A percentile compares a stretch with the other conserved stretches of the same genome.
Conservation (phyloP, 2,329 filamentous ascomycete species). For the Aspergillus novofumigatus region DNA sequence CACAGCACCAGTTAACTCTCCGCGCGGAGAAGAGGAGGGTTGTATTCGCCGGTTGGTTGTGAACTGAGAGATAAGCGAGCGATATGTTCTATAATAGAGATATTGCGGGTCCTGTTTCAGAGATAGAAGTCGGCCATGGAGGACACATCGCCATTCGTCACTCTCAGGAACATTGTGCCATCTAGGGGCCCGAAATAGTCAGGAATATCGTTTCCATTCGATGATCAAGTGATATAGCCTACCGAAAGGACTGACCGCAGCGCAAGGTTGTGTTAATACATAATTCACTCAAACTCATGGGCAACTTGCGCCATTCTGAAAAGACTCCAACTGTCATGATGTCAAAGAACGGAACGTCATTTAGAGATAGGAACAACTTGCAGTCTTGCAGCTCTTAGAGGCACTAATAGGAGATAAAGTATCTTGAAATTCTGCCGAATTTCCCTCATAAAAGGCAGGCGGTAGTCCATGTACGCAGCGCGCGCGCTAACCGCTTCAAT, state of each 20-base stretch:
- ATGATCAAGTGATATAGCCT: constrained; percentile 10
- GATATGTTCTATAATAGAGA: constrained; percentile 75
- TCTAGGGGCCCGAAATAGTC: constrained; percentile 41
- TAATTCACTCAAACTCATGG: constrained; percentile 75
- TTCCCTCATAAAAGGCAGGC: constrained; percentile 15
- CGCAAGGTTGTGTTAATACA: constrained; percentile 92
- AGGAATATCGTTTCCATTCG: neutral
- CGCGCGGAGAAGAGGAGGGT: constrained; percentile 6
- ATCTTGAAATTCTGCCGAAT: constrained; percentile 20
- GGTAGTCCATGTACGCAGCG: constrained; percentile 19
- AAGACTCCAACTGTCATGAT: constrained; percentile 45
- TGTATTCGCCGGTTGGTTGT: constrained; percentile 18
- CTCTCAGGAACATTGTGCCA: constrained; percentile 73
- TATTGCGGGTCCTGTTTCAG: constrained; percentile 75
- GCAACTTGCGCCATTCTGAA: constrained; percentile 83
- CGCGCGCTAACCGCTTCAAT: constrained; percentile 16
- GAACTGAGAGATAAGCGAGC: constrained; percentile 26
- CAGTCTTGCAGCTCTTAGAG: neutral
- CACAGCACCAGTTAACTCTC: neutral
- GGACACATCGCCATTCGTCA: constrained; percentile 85
- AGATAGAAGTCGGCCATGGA: constrained; percentile 79
- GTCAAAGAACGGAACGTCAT: neutral
- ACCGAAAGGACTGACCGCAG: constrained; percentile 89
- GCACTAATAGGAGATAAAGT: constrained; percentile 3
- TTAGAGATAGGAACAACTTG: neutral